Evolutionary conservation across 73 alveolate species (phyloP), one percentile per base, ranked within the genome.

Genomic region (Tetrahymena elliotti): DNA sequence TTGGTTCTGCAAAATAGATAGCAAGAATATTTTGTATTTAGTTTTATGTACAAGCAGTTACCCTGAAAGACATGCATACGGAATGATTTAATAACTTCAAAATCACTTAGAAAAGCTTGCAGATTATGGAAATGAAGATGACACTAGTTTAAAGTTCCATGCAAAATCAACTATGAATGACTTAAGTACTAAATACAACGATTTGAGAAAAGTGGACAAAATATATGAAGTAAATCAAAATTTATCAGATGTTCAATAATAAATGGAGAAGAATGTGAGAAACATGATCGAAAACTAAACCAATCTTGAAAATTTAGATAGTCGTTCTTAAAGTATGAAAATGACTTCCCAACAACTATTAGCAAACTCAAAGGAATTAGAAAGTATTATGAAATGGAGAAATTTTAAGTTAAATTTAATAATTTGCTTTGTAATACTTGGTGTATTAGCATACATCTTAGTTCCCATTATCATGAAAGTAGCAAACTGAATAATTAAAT

Each of bases 1-100:
- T 38, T 94, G 96, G 96, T 94, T 94, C 31, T 94, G 96, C 37
- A 94, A 88, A 94, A 47, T 83, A 20, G 95, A 94, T 52, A 94
- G 83, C 31, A 47, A 39, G 35, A 94, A 92, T 4, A 38, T 94
- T 12, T 24, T 53, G n/a, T 84, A 88, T 92, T 52, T 94, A 31
- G 88, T 94, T 38, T 88, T 94, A 39, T 52, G 93, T 33, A 52
- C 83, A 2, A 33, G 83, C 93, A 94, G 95, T 8, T 94, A 94
- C 83, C 96, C 96, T 20, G 96, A 94, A 92, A 94, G 96, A 52
- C 96, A 94, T 88, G 96, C 96, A 12, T 94, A 94, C 54, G 82
- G 95, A 24, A 35, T 94, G 39, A 92, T 94, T 38, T 13, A 84
- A 20, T 84, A 94, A 35, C 83, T 94, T 18, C 92, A 94, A 94